Evolutionary conservation across 129 eudicot species (phyloP).

Genomic region (Glebionis coronaria): DNA sequence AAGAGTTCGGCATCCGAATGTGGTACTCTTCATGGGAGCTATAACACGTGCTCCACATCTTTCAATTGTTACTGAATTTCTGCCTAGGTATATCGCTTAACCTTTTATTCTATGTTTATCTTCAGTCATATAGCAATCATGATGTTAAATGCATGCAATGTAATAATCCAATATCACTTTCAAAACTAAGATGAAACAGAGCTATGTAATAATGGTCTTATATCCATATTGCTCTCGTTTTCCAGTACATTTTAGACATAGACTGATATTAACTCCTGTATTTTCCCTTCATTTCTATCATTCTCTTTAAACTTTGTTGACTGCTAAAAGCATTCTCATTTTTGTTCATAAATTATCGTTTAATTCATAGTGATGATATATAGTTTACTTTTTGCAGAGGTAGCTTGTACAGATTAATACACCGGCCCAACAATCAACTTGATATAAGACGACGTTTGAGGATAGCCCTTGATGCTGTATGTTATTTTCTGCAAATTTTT

Average conservation of each 20-base stretch:
- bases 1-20: conserved; percentile 90
- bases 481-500: conserved; percentile 29
- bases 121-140: background rate
- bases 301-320: background rate
- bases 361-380: background rate
- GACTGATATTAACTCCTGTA: background rate
- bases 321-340: background rate
- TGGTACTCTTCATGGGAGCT: conserved; percentile 97
- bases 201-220: background rate
- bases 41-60: conserved; percentile 87
- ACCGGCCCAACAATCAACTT: conserved; percentile 85
- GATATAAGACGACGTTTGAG: conserved; percentile 88
- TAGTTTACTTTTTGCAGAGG: conserved; percentile 61
- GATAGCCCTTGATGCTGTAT: conserved; percentile 93
- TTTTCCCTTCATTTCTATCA: background rate
- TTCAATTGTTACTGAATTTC: conserved; percentile 89
- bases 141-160: background rate
- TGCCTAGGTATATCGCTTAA: conserved; percentile 67
- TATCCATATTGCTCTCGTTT: background rate
- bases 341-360: conserved; percentile 8
- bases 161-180: background rate
- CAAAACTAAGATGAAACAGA: background rate
- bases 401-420: conserved; percentile 88
- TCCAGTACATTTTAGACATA: background rate
- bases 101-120: background rate